Percentiles rank a stretch among this genome's conserved stretches.
Conservation (phyloP, 2,329 filamentous ascomycete species). For the Fusarium albidum region DNA sequence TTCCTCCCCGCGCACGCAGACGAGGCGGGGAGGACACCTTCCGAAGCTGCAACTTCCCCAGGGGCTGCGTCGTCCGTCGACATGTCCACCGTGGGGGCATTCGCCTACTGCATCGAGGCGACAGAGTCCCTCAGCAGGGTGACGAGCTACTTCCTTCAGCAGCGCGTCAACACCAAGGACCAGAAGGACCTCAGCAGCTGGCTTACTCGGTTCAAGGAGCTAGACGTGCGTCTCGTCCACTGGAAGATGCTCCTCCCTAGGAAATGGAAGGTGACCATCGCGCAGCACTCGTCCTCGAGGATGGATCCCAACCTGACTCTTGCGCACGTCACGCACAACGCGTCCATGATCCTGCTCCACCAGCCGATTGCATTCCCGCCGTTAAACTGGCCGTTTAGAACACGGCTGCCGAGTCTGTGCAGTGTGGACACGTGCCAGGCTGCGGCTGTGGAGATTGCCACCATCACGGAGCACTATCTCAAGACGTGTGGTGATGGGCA, state of each 20-base stretch:
- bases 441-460: constrained; percentile 53
- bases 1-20: constrained; percentile 38
- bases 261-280: constrained; percentile 33
- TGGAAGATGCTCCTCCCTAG: constrained; percentile 33
- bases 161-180: constrained; percentile 47
- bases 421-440: constrained; percentile 55
- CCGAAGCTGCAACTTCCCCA: constrained; percentile 21
- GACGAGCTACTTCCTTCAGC: constrained; percentile 52
- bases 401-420: constrained; percentile 49
- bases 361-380: constrained; percentile 54
- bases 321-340: constrained; percentile 56
- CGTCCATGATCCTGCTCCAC: constrained; percentile 56
- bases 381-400: constrained; percentile 43
- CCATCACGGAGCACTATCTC: constrained; percentile 53
- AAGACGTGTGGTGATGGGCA: constrained; percentile 39
- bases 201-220: constrained; percentile 54
- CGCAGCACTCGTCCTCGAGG: constrained; percentile 14
- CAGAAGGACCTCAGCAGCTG: constrained; percentile 48
- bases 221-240: constrained; percentile 53
- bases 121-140: constrained; percentile 53
- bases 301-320: constrained; percentile 59
- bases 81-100: constrained; percentile 50
- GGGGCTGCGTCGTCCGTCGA: constrained; percentile 35
- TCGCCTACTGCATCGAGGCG: constrained; percentile 54
- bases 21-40: constrained; percentile 12